Percentiles rank a stretch among this genome's conserved stretches.
Conservation (phyloP, 1,284 basidiomycete species). For the Butyriboletus appendiculatus region DNA sequence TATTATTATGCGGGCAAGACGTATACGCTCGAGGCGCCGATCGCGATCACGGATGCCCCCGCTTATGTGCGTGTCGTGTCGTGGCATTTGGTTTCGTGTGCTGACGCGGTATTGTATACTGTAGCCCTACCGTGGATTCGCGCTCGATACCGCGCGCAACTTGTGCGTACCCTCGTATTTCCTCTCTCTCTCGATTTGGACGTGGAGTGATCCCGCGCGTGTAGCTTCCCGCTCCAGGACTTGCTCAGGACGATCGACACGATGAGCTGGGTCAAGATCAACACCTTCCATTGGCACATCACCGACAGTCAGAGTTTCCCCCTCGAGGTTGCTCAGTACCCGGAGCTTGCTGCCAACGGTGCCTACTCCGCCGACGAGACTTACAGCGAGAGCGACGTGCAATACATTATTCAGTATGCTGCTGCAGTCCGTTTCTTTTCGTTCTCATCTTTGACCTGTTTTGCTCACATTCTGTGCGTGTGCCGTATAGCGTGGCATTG, state of each 20-base stretch:
- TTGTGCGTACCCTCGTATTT: conserved; percentile 40
- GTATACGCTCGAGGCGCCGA: conserved; percentile 62
- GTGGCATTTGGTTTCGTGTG: no score
- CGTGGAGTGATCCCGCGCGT: neutral
- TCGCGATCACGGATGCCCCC: conserved; percentile 62
- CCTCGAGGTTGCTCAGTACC: conserved; percentile 54
- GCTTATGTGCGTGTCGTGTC: conserved; percentile 53
- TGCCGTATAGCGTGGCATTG: conserved; percentile 31
- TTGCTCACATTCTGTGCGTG: neutral
- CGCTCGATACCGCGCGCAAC: conserved; percentile 79
- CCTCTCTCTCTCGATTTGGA: neutral
- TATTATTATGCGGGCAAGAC: conserved; percentile 52
- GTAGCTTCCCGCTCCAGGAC: conserved; percentile 65
- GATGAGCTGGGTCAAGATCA: conserved; percentile 84
- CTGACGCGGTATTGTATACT: conserved; percentile 7
- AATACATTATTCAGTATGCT: conserved; percentile 62
- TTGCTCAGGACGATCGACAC: conserved; percentile 78
- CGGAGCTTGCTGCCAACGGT: conserved; percentile 58
- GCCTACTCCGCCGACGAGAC: conserved; percentile 58
- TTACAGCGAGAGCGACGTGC: conserved; percentile 60
- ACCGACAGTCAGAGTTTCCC: conserved; percentile 72
- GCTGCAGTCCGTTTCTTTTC: conserved; percentile 44
- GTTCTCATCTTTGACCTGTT: neutral
- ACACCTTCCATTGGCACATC: conserved; percentile 75
- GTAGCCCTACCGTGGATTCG: conserved; percentile 77